Conservation (phyloP, 1,284 basidiomycete genomes). For the Salmacisia buchloeana region DNA sequence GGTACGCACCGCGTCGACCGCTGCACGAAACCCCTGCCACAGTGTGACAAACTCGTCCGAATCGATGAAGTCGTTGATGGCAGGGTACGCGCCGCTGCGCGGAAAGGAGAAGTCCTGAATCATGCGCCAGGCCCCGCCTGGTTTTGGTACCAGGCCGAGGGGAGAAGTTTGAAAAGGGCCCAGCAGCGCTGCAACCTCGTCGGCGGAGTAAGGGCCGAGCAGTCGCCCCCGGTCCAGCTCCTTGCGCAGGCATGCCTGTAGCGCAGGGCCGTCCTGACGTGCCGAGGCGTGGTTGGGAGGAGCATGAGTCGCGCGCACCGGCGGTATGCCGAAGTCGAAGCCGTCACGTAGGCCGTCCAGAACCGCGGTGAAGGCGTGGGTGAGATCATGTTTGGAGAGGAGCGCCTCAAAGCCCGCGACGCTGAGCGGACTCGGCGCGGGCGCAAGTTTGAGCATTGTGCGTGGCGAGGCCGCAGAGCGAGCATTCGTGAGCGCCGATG, state of each 20-base stretch:
- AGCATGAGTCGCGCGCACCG: too few species aligned
- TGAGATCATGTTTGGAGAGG: too few species aligned
- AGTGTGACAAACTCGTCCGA: neutral
- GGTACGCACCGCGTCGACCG: neutral
- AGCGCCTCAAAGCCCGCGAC: too few species aligned
- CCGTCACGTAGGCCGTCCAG: too few species aligned
- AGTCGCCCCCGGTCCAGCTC: neutral
- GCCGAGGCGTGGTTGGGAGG: neutral
- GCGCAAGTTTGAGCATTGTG: too few species aligned
- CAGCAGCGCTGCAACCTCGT: neutral
- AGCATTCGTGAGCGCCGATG: too few species aligned
- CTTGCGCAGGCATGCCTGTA: neutral
- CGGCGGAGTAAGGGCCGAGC: neutral
- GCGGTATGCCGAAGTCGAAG: too few species aligned
- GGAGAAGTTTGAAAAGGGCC: constrained; percentile 1
- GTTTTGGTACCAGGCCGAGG: neutral
- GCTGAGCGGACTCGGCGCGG: too few species aligned
- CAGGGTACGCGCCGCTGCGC: neutral
- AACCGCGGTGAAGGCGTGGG: too few species aligned
- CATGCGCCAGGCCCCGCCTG: neutral
- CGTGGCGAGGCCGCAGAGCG: too few species aligned
- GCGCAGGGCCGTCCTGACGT: neutral
- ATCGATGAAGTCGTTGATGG: neutral
- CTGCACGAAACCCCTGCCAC: neutral
- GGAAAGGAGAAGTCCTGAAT: neutral